Evolutionary conservation across 352 stramenopile species (phyloP), one percentile per base, ranked within the genome.

Genomic region (Phytophthora pisi): DNA sequence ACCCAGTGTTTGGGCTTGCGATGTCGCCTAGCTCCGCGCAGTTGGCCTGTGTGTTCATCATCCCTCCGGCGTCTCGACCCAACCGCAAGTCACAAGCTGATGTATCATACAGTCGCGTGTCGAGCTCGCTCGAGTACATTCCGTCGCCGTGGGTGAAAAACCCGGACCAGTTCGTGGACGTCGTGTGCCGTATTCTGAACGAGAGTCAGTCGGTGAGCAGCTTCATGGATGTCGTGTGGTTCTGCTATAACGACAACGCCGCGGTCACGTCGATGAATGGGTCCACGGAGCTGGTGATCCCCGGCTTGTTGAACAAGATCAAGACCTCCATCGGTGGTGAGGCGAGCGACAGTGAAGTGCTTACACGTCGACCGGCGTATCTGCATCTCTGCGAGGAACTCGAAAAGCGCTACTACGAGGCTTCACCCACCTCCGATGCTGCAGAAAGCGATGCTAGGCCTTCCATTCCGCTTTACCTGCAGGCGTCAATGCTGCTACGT

Each of bases 41-140:
- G 59, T 49, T 95, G 30, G 82, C 81, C 18, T 82, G 74, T 57
- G 56, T 92, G 13, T 86, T 89, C 58, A 81, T 95, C 53, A 82
- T 92, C 31, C 87, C 87, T 31, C 87, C 87, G 55, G 86, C 87
- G 0, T 88, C 87, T n/a, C 76, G 86, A 40, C 87, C 87, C 15
- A 93, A 91, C 47, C 84, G 87, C 58, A 91, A 89, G 54, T 92
- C 86, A 9, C 87, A 95, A 42, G 87, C 87, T 1, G 87, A 95
- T 56, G 84, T 93, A n/a, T 92, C 87, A 24, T 95, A 93, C 70
- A 91, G 77, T 38, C 83, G 87, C 52, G 82, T 95, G 2, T 92
- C 83, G 5, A 82, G 78, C 47, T 77, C 79, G 13, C 74, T 93
- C 8, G 87, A 95, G 72, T 92, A 86, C 52, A 71, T 95, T 47